Base-by-base conservation (phyloP, 2,329 filamentous ascomycete species). In the Onygena corvina region DNA sequence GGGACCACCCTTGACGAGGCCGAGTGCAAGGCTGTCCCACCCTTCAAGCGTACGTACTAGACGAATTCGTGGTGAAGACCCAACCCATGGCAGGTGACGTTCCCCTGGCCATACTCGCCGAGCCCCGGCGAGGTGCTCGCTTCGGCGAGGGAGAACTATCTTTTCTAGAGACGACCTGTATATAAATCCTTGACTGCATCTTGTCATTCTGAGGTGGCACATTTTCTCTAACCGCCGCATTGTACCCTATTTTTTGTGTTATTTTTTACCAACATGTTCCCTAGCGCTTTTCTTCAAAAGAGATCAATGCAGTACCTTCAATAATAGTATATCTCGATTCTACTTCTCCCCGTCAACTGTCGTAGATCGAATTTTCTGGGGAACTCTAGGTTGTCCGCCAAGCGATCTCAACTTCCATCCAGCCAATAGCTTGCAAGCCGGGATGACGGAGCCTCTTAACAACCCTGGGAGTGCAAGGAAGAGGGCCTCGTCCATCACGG, bases 21-120 rank as follows among this genome's bases (percentile, higher is more conserved):
- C 61, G 92, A 98, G 78, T 96, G 92, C 81, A 88, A 92, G 77
- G 74, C 86, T 57, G 87, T 98, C 53, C 89, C 90, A 60, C 92
- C 92, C 40, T 95, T 96, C 79, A 94, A 95, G 81, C 69, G 73
- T 65, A 68, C 65, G 48, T 75, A 75, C 63, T 75, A 73, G 52
- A 52, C 12, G 23, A 18, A 18, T 46, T 27, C 8, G 8, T 31
- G 20, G 42, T 33, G 42, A 11, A 18, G 18, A 46, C 30, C 33
- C 42, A 46, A 30, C 42, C 30, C 8, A 12, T 46, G 16, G 42
- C 25, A 46, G 30, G 42, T 31, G 25, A 46, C 33, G 30, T 46
- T 33, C 42, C 42, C 18, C 42, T n/a, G 14, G 18, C 8, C 14
- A 33, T 46, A 46, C 21, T 9, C 38, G 27, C 38, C 38, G 11